Percentiles rank a stretch among this genome's conserved stretches.
These are phyloP conservation scores for Phialophora expanda DNA, from an alignment of 2,329 filamentous ascomycete genomes.

Conservation along the genomic window DNA sequence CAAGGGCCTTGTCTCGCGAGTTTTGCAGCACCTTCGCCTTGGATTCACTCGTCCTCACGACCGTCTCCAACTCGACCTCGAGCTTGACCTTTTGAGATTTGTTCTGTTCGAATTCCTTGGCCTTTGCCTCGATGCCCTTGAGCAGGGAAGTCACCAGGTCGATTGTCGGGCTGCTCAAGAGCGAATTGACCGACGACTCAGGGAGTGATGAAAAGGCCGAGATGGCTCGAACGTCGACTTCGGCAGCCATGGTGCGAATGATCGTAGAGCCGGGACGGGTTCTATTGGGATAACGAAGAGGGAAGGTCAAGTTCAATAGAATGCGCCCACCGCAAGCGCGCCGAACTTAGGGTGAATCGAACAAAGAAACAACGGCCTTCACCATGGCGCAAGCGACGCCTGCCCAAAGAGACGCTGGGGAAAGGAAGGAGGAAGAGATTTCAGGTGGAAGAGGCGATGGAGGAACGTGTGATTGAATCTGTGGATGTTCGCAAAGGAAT, in stretches of 20 bases:
- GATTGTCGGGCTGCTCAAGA: conserved; percentile 67
- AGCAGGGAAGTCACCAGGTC: conserved; percentile 80
- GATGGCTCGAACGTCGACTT: conserved; percentile 64
- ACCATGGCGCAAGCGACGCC: conserved; percentile 29
- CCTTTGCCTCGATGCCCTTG: conserved; percentile 74
- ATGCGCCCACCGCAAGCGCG: conserved; percentile 27
- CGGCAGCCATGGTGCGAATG: conserved; percentile 57
- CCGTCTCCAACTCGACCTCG: conserved; percentile 92
- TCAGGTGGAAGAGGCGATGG: conserved; percentile 17
- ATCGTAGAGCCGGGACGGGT: neutral
- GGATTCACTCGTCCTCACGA: conserved; percentile 79
- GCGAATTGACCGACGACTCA: conserved; percentile 60
- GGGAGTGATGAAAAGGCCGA: conserved; percentile 63
- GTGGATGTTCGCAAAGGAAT: conserved; percentile 18
- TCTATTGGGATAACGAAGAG: neutral
- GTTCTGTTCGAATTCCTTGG: conserved; percentile 79
- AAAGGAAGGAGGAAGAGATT: conserved; percentile 11
- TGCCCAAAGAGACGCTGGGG: conserved; percentile 17
- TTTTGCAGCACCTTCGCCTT: conserved; percentile 81
- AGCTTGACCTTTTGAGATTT: conserved; percentile 86
- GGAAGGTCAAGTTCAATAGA: neutral
- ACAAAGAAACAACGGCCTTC: conserved; percentile 10
- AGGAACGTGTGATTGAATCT: conserved; percentile 7
- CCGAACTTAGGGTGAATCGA: conserved; percentile 19
- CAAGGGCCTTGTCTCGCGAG: conserved; percentile 79